phyloP scores from a whole-genome alignment of 2,329 filamentous ascomycete genomes.

The Pestalotiopsis sp. region DNA sequence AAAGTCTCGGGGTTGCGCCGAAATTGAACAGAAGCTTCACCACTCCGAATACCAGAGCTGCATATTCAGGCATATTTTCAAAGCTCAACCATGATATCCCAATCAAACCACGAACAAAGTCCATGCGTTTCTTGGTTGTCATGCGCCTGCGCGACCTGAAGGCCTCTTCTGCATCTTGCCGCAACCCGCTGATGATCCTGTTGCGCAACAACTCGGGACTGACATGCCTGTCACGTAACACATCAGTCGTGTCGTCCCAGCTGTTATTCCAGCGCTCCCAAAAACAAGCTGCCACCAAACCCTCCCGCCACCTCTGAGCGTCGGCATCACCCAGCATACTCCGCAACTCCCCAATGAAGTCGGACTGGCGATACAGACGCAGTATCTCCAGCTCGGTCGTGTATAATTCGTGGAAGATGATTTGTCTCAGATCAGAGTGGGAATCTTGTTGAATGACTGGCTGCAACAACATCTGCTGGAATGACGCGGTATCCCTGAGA shows the following conservation, averaged over 20 bases:
- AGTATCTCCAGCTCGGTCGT: not conserved
- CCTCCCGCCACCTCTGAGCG: not conserved
- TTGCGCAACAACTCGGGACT: too few relatives aligned
- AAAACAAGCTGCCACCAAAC: not conserved
- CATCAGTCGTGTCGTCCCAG: too few relatives aligned
- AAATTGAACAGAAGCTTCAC: not conserved
- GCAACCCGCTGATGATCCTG: too few relatives aligned
- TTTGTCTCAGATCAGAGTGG: not conserved
- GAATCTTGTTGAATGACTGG: not conserved
- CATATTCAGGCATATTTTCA: not conserved
- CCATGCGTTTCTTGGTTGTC: too few relatives aligned
- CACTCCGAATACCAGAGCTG: not conserved
- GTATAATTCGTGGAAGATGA: not conserved
- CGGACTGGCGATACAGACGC: not conserved
- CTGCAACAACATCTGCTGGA: not conserved
- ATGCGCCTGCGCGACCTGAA: too few relatives aligned
- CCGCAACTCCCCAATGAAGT: not conserved
- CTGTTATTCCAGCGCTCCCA: too few relatives aligned
- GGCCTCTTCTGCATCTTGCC: too few relatives aligned
- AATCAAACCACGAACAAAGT: too few relatives aligned
- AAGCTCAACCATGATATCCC: not conserved
- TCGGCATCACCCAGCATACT: not conserved
- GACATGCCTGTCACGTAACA: too few relatives aligned
- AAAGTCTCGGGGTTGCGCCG: not conserved
- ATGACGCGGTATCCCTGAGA: not conserved